Evolutionary conservation across 2,329 filamentous ascomycete species (phyloP).

Genomic region (Fusarium robinianum): DNA sequence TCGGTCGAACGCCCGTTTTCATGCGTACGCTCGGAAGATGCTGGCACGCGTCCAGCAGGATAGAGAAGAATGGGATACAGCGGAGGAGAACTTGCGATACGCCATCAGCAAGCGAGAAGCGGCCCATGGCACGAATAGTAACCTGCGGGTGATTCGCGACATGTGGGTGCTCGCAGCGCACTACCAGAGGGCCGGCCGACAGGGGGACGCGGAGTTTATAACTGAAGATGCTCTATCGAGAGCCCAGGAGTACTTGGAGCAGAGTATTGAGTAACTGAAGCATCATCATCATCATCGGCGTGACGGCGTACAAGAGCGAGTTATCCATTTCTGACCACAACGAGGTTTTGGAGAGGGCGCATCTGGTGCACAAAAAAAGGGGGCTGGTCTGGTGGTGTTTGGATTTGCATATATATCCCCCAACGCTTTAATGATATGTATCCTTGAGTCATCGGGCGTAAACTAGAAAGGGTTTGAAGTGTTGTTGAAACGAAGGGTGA

Average conservation of each 20-base stretch:
- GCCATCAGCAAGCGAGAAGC: constrained; percentile 43
- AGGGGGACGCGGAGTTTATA: constrained; percentile 35
- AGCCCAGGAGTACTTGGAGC: constrained; percentile 39
- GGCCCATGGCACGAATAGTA: constrained; percentile 42
- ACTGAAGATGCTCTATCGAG: constrained; percentile 41
- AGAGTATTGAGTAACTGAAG: constrained; percentile 22
- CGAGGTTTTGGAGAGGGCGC: no score
- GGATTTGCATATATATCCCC: no score
- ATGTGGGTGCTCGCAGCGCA: constrained; percentile 46
- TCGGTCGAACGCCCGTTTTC: constrained; percentile 42
- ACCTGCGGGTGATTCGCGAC: constrained; percentile 45
- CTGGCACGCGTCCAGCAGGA: constrained; percentile 43
- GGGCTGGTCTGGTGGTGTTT: no score
- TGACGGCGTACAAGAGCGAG: constrained; percentile 2
- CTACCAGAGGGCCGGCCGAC: constrained; percentile 39
- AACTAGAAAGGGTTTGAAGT: no score
- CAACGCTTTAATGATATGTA: no score
- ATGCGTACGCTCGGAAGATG: constrained; percentile 47
- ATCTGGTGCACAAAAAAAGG: no score
- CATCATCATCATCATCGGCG: neutral
- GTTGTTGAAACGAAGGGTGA: neutral
- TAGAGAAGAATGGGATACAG: constrained; percentile 39
- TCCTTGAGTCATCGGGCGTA: no score
- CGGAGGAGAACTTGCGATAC: constrained; percentile 41
- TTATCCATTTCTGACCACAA: no score